Base-by-base conservation (phyloP, 2,329 filamentous ascomycete species). In the Fusarium nygamai region DNA sequence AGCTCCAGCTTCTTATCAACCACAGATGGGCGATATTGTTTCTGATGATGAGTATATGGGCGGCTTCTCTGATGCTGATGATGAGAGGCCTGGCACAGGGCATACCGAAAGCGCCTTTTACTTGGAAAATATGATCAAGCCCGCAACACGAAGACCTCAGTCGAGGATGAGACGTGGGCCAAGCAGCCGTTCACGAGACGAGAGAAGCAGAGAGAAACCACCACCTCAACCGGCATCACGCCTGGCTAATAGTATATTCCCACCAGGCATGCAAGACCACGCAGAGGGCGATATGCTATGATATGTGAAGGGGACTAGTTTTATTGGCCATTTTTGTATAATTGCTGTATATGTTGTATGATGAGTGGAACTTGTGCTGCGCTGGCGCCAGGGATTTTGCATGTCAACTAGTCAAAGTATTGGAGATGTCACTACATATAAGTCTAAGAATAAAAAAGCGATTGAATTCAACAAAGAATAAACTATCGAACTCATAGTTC, bases 31-130 rank as follows among this genome's bases (percentile, higher is more conserved):
- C 43, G 90, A 93, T 19, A 87, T 93, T 56, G 86, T 91, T 6
- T 94, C 92, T 0, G 93, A 97, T 66, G 94, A 97, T 65, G 95
- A 98, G 75, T 86, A 88, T 48, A 85, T 87, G 47, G 93, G 93
- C 59, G 88, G 93, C 0, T 92, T 96, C 75, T 97, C 94, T 0
- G 96, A 98, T 74, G 91, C 91, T 20, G 93, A 95, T 81, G 85
- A 91, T 76, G 85, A 91, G 81, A 73, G 87, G 78, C 83, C 83
- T 8, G 82, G 79, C 46, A 82, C 81, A 27, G 82, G 80, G 27
- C 78, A 83, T 27, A 81, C 81, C 19, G 85, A 87, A 46, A 82
- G 84, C 24, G 88, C 86, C 0, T 90, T 90, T 80, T 88, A 88
- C 67, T 81, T 89, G 31, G 90, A 92, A 75, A 90, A 86, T 64